A percentile compares a stretch with the other conserved stretches of the same genome.
phyloP scores from a whole-genome alignment of 208 protist species.

The Crithidia fasciculata region DNA sequence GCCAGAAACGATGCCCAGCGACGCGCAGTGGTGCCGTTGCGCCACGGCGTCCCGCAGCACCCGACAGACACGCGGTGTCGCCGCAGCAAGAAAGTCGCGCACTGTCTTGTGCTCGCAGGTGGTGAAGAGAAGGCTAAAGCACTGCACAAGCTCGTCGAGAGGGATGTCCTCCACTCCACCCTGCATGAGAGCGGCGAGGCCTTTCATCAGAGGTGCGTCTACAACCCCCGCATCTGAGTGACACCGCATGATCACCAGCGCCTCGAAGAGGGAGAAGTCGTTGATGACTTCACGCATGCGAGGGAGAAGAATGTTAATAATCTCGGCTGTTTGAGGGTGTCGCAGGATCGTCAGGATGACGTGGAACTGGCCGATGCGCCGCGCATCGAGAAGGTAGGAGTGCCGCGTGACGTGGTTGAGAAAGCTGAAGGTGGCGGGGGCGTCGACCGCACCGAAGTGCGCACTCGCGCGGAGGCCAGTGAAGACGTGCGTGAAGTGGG shows the following conservation, averaged over 20 bases:
- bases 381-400: conserved; percentile 73
- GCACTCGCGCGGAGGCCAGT: conserved; percentile 60
- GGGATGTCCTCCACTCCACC: conserved; percentile 36
- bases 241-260: conserved; percentile 42
- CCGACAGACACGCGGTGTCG: conserved; percentile 39
- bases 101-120: conserved; percentile 2
- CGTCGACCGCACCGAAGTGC: conserved; percentile 57
- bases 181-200: conserved; percentile 37
- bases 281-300: conserved; percentile 56
- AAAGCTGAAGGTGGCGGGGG: conserved; percentile 63
- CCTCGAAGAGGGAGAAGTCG: conserved; percentile 59
- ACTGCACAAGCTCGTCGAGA: conserved; percentile 32
- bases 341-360: conserved; percentile 44
- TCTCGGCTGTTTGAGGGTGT: conserved; percentile 63
- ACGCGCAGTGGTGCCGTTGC: conserved; percentile 17
- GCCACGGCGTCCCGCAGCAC: conserved; percentile 36
- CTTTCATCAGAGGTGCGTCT: conserved; percentile 35
- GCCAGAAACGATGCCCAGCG: neutral
- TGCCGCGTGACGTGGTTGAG: conserved; percentile 82
- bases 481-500: conserved; percentile 56
- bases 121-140: conserved; percentile 30
- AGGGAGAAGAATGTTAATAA: conserved; percentile 61
- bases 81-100: conserved; percentile 44
- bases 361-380: conserved; percentile 48
- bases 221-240: conserved; percentile 34